Percentiles rank a stretch among this genome's conserved stretches.
These are phyloP conservation scores for Lepiota brunneoincarnata DNA, from an alignment of 768 basidiomycete species.

Conservation along the genomic window DNA sequence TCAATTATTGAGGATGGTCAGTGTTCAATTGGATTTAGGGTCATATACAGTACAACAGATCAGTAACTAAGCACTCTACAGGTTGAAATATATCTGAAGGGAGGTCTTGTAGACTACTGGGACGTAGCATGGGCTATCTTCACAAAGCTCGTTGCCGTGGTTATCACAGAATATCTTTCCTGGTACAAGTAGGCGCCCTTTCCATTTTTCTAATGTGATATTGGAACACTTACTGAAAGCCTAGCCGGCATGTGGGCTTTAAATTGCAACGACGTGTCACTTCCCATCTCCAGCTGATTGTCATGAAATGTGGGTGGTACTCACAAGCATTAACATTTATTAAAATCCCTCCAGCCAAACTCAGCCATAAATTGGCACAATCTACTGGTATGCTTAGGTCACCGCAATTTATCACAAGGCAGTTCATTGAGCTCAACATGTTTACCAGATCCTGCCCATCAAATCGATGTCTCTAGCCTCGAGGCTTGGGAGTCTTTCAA, in stretches of 20 bases:
- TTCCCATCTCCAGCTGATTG: constrained; percentile 5
- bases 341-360: background rate
- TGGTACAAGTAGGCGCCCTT: no score
- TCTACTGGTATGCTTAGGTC: background rate
- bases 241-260: background rate
- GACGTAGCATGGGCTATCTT: no score
- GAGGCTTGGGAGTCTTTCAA: background rate
- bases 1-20: background rate
- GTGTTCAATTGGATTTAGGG: background rate
- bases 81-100: no score
- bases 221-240: no score
- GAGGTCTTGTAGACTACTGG: no score
- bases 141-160: no score
- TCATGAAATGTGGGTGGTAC: constrained; percentile 7
- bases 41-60: background rate
- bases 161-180: no score
- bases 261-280: background rate
- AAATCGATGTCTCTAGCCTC: background rate
- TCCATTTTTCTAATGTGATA: no score
- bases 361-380: background rate
- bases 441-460: background rate
- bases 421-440: background rate
- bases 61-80: background rate
- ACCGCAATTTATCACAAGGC: background rate
- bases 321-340: background rate